Base-by-base conservation (phyloP, 1,284 basidiomycete species). In the Ustilago hordei region DNA sequence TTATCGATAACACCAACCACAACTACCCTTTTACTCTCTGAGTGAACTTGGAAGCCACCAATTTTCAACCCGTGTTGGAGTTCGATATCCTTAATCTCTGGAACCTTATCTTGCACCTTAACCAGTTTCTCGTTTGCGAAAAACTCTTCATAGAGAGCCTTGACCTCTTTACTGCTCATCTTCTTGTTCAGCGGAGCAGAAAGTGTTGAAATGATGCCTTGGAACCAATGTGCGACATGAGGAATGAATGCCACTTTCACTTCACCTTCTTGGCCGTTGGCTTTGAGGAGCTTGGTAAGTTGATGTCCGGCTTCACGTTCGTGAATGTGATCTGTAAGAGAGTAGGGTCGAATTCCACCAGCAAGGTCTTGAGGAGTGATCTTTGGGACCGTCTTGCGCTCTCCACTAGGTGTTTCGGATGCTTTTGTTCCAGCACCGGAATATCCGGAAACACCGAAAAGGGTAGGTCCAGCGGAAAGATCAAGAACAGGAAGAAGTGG, bases 271-370 rank as follows among this genome's bases (percentile, higher is more conserved):
- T 17, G 52, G 35, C 59, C 50, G 8, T 52, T 39, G 23, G 36
- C 32, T n/a, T 41, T 43, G 8, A 47, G 35, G 13, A 96, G 90
- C 17, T 86, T 87, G 2, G 92, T 91, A 52, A 99, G 91, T 86
- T 98, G 96, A 68, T 89, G 88, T 2, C 91, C 91, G 0, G 95
- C 93, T 87, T 99, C 96, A 57, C 96, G 93, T 87, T 99, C 96
- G 88, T 99, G 96, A 83, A 99, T 98, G 88, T 99, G 96, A 87
- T 97, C 95, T 4, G 96, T 99, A 34, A 99, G 88, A 0, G 94
- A 81, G 87, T 99, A 99, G 1, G 95, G 92, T 43, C 91, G 90
- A 55, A 98, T 88, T 1, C 91, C 92, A 32, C 93, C 92, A 1
- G 87, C 88, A 6, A 99, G 90, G 74, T 90, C 91, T 75, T 93